Percentiles rank a stretch among this genome's conserved stretches.
phyloP scores from a whole-genome alignment of 352 stramenopile genomes.

The Globisporangium takayamanum region DNA sequence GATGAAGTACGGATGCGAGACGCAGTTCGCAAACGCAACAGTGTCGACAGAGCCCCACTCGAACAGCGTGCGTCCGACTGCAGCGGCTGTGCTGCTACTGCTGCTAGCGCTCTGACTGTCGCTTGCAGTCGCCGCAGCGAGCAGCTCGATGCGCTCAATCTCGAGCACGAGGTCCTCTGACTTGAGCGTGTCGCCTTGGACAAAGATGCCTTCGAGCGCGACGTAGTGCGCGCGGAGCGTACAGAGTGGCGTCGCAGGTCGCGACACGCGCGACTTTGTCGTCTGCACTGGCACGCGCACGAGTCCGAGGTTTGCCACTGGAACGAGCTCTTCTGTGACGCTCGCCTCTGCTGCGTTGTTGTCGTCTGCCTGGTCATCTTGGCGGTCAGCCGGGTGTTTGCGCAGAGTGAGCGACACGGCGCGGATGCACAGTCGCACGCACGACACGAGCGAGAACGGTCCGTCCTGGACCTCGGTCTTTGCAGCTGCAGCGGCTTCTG shows the following conservation, averaged over 20 bases:
- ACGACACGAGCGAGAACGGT: slow-evolving; percentile 27
- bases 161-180: slow-evolving; percentile 59
- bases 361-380: slow-evolving; percentile 13
- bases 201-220: slow-evolving; percentile 38
- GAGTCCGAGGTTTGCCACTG: slow-evolving; percentile 77
- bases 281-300: slow-evolving; percentile 49
- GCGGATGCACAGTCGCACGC: slow-evolving; percentile 52
- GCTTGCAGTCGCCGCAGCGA: slow-evolving; percentile 18
- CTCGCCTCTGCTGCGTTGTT: slow-evolving; percentile 5
- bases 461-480: slow-evolving; percentile 5
- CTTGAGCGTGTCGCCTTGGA: slow-evolving; percentile 19
- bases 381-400: slow-evolving; percentile 33
- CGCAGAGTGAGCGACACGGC: slow-evolving; percentile 54
- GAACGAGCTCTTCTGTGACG: slow-evolving; percentile 55
- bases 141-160: slow-evolving; percentile 55
- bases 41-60: slow-evolving; percentile 41
- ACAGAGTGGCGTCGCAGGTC: slow-evolving; percentile 53
- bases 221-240: slow-evolving; percentile 44
- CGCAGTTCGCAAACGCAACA: slow-evolving; percentile 36
- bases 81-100: not conserved
- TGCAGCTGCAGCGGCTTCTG: slow-evolving; percentile 10
- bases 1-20: slow-evolving; percentile 74
- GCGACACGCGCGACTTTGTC: slow-evolving; percentile 39
- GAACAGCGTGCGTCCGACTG: slow-evolving; percentile 13
- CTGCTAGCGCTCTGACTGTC: slow-evolving; percentile 10